Percentiles rank a stretch among this genome's conserved stretches.
These are phyloP conservation scores for Buddleja alternifolia DNA, from an alignment of 257 asterid species.

Conservation along the genomic window DNA sequence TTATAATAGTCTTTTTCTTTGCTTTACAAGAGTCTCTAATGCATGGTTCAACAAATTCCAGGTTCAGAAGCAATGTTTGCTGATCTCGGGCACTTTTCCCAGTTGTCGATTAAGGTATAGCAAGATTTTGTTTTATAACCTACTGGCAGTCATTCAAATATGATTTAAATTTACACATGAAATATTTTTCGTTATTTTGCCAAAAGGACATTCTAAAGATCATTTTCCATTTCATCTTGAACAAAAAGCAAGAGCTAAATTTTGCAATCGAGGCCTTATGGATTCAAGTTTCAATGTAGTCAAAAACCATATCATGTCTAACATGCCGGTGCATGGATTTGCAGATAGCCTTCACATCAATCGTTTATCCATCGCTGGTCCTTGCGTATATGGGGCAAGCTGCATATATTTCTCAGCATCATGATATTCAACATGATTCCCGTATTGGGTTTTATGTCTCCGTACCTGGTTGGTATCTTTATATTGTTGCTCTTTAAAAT, in stretches of 20 bases:
- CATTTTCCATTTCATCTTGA: no score
- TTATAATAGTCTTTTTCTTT: slow-evolving; percentile 10
- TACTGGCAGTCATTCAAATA: not conserved
- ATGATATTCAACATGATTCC: slow-evolving; percentile 45
- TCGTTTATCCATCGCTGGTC: slow-evolving; percentile 83
- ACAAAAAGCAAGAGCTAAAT: no score
- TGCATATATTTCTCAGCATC: slow-evolving; percentile 87
- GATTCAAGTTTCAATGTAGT: not conserved
- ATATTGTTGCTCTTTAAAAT: not conserved
- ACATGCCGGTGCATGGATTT: slow-evolving; percentile 30
- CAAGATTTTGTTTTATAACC: slow-evolving; percentile 7
- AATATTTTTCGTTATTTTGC: no score
- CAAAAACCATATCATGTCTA: slow-evolving; percentile 13
- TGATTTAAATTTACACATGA: not conserved
- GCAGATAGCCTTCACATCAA: slow-evolving; percentile 88
- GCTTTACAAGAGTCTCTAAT: slow-evolving; percentile 5
- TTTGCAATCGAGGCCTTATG: not conserved
- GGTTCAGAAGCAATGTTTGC: slow-evolving; percentile 99
- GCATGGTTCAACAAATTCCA: slow-evolving; percentile 34
- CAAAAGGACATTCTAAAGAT: no score
- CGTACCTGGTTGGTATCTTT: slow-evolving; percentile 70
- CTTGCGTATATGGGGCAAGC: slow-evolving; percentile 99
- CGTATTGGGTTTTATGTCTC: slow-evolving; percentile 85
- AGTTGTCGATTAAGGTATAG: slow-evolving; percentile 79
- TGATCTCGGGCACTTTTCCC: slow-evolving; percentile 95